Evolutionary conservation across 257 asterid genomes (phyloP).

Genomic region (Nicotiana attenuata): DNA sequence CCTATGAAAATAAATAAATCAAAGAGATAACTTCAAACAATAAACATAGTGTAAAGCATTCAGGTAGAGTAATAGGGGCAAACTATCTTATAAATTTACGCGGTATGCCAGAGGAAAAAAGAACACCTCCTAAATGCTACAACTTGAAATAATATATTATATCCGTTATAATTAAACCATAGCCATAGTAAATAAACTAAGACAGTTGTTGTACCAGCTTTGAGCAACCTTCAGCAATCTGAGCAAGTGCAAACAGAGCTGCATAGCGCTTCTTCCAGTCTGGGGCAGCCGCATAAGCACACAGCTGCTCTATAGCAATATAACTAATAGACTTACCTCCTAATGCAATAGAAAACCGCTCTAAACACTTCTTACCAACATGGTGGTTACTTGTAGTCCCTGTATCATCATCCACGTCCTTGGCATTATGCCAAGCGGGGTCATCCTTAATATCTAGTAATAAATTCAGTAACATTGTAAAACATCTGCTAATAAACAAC

Average conservation of each 20-base stretch:
- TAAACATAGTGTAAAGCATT: too few relatives aligned
- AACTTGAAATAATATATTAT: too few relatives aligned
- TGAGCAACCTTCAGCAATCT: slow-evolving; percentile 92
- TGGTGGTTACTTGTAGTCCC: slow-evolving; percentile 78
- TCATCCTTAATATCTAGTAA: slow-evolving; percentile 71
- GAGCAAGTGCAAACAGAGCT: slow-evolving; percentile 88
- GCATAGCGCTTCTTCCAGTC: slow-evolving; percentile 95
- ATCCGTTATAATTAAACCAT: too few relatives aligned
- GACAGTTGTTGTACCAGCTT: slow-evolving; percentile 24
- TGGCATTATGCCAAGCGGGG: slow-evolving; percentile 84
- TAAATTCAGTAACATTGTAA: slow-evolving; percentile 28
- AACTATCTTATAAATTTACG: too few relatives aligned
- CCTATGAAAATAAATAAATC: too few relatives aligned
- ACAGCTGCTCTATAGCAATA: slow-evolving; percentile 83
- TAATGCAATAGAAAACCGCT: slow-evolving; percentile 74
- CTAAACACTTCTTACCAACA: slow-evolving; percentile 92
- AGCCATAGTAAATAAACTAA: too few relatives aligned
- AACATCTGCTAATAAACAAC: slow-evolving; percentile 67
- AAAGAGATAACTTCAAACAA: too few relatives aligned
- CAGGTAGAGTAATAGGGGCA: too few relatives aligned
- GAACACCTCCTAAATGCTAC: too few relatives aligned
- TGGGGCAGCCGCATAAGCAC: slow-evolving; percentile 63
- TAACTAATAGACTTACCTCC: slow-evolving; percentile 92
- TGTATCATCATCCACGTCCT: slow-evolving; percentile 74
- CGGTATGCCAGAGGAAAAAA: too few relatives aligned